phyloP scores from a whole-genome alignment of 2,329 filamentous ascomycete species.

The Dactylellina drechsleri region DNA sequence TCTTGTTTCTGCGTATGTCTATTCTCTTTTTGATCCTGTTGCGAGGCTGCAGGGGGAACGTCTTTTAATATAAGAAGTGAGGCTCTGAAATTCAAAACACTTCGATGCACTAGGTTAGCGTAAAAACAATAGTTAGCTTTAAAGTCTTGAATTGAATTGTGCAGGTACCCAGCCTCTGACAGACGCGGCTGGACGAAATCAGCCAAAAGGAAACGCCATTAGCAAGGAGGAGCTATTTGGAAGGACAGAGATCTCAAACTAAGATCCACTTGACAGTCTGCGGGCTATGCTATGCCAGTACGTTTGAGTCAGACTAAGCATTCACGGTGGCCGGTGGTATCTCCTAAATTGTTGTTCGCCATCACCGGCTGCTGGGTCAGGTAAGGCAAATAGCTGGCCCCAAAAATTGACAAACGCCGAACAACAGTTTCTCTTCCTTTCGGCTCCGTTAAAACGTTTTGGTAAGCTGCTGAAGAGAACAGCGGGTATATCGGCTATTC shows the following conservation, averaged over 20 bases:
- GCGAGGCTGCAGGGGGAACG: not conserved
- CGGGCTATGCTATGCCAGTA: conserved; percentile 27
- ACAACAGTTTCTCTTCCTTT: too few species aligned
- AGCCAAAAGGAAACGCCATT: conserved; percentile 3
- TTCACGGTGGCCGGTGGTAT: too few species aligned
- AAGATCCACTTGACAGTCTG: not conserved
- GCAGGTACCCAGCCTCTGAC: not conserved
- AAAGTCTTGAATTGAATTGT: conserved; percentile 7
- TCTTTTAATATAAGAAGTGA: conserved; percentile 6
- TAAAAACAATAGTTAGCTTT: conserved; percentile 22
- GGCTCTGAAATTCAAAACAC: conserved; percentile 12
- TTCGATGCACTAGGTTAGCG: conserved; percentile 8
- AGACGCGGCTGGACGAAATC: conserved; percentile 29
- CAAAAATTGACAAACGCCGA: not conserved
- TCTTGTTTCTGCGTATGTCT: not conserved
- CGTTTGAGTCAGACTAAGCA: conserved; percentile 18
- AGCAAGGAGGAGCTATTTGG: conserved; percentile 27
- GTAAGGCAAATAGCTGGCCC: conserved; percentile 3
- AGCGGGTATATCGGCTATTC: not conserved
- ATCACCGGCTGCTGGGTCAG: not conserved
- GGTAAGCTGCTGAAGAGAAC: conserved; percentile 14
- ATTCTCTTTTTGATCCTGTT: conserved; percentile 5
- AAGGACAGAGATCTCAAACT: conserved; percentile 16
- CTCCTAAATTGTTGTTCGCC: too few species aligned
- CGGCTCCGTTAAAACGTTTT: conserved; percentile 7